A percentile compares a stretch with the other conserved stretches of the same genome.
Evolutionary conservation across 1,284 basidiomycete species (phyloP).

Genomic region (Microbotryum scabiosae): DNA sequence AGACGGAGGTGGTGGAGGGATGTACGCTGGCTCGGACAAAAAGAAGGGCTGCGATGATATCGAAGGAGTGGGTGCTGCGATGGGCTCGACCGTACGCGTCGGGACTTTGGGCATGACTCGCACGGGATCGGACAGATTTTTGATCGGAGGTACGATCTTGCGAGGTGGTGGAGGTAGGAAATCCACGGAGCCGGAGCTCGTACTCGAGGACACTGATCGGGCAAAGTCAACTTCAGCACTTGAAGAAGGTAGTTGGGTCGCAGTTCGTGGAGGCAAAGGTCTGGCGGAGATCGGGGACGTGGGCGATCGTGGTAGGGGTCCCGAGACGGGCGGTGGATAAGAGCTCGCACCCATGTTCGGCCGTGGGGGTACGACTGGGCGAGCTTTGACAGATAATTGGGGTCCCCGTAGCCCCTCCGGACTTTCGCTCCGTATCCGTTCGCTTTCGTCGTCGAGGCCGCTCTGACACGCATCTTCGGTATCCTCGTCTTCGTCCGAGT

Average conservation of each 20-base stretch:
- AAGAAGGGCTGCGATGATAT: background rate
- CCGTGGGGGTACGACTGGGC: constrained; percentile 12
- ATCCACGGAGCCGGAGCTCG: background rate
- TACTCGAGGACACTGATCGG: background rate
- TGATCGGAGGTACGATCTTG: background rate
- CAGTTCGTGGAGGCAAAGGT: background rate
- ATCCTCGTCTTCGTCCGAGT: background rate
- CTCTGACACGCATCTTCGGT: background rate
- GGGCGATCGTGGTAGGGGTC: background rate
- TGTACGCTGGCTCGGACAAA: constrained; percentile 3
- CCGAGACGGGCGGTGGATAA: background rate
- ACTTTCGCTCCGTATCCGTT: background rate
- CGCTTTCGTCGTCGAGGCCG: background rate
- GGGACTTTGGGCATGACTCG: background rate
- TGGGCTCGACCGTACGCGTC: background rate
- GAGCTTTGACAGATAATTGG: background rate
- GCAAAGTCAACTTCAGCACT: background rate
- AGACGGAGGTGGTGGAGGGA: constrained; percentile 26
- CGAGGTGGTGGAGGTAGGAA: background rate
- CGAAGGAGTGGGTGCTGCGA: background rate
- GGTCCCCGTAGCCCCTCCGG: constrained; percentile 8
- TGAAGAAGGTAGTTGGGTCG: background rate
- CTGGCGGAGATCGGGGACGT: background rate
- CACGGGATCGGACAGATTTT: background rate
- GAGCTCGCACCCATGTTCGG: background rate